These are phyloP conservation scores for Aspergillus avenaceus DNA, from an alignment of 495 filamentous ascomycete species.

Conservation along the genomic window DNA sequence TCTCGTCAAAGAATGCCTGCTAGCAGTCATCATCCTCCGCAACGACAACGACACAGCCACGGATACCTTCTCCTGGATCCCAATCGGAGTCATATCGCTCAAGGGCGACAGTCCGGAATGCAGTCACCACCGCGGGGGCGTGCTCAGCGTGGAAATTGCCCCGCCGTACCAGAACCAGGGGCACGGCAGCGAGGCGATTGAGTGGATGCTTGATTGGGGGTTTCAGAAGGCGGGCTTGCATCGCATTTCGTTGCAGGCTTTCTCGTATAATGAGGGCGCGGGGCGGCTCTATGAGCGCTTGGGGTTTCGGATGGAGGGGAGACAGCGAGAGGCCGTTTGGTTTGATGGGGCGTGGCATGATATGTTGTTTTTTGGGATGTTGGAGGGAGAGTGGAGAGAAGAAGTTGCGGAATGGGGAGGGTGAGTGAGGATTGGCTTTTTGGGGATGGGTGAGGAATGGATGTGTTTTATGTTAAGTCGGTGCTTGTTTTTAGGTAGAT, in stretches of 20 bases:
- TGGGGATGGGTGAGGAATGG: too few relatives aligned
- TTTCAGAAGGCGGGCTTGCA: slow-evolving; percentile 1
- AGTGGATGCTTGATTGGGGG: slow-evolving; percentile 1
- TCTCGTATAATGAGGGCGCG: not conserved
- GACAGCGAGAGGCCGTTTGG: not conserved
- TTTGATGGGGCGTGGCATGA: slow-evolving; percentile 1
- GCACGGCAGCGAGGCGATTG: not conserved
- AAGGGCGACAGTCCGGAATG: not conserved
- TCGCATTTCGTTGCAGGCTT: not conserved
- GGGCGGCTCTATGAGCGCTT: not conserved
- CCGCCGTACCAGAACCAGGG: not conserved
- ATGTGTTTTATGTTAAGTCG: too few relatives aligned
- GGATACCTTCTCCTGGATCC: not conserved
- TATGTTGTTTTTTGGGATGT: not conserved
- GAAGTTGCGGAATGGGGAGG: not conserved
- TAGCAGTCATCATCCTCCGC: not conserved
- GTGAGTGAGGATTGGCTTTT: too few relatives aligned
- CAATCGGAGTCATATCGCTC: not conserved
- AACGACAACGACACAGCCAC: not conserved
- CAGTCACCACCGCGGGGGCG: not conserved
- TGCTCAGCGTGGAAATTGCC: not conserved
- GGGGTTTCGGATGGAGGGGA: slow-evolving; percentile 1
- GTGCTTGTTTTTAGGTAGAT: too few relatives aligned
- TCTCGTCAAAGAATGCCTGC: not conserved
- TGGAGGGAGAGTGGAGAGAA: slow-evolving; percentile 1